Evolutionary conservation across 2,329 filamentous ascomycete genomes (phyloP), one percentile per base, ranked within the genome.

Genomic region (Neonectria hederae): DNA sequence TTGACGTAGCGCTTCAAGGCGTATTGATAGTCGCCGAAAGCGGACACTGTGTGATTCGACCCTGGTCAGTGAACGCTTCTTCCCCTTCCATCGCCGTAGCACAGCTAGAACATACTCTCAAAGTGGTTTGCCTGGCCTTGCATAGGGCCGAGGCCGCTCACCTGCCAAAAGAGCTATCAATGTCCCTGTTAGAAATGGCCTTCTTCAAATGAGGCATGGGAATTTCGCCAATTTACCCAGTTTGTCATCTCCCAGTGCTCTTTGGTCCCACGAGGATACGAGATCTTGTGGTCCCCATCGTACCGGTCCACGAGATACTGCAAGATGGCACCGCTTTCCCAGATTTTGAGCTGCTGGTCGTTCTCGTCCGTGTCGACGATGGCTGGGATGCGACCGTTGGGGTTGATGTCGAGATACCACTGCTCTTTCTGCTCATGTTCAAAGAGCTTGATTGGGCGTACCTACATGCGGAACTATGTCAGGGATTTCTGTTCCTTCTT

Each of bases 391-490:
- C 94, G 91, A 68, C 94, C 94, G 78, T 97, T 97, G 68, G 94
- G 94, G 80, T 97, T 97, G 81, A 97, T 97, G 54, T 90, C 89
- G 26, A 97, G 86, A 80, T 95, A 97, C 93, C 92, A 97, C 17
- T 87, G 88, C 78, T 95, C 82, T 76, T 95, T 97, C 73, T 96
- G 93, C n/a, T 83, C 86, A 76, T 93, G 92, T 67, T 91, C 91
- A 66, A 78, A 82, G 63, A 97, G 86, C 17, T 91, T 85, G 72
- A 97, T 89, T 43, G 86, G 83, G 56, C 90, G 86, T 45, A 81
- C 76, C 82, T 84, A 51, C 9, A 45, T 14, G n/a, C 21, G 42
- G 21, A 45, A 13, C 32, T 24, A 13, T 45, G 42, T 45, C 42
- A 45, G 42, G 19, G 42, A n/a, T 43, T 5, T 45, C 19, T 14